phyloP scores from a whole-genome alignment of 2,329 filamentous ascomycete genomes.

The Cytospora schulzeri region DNA sequence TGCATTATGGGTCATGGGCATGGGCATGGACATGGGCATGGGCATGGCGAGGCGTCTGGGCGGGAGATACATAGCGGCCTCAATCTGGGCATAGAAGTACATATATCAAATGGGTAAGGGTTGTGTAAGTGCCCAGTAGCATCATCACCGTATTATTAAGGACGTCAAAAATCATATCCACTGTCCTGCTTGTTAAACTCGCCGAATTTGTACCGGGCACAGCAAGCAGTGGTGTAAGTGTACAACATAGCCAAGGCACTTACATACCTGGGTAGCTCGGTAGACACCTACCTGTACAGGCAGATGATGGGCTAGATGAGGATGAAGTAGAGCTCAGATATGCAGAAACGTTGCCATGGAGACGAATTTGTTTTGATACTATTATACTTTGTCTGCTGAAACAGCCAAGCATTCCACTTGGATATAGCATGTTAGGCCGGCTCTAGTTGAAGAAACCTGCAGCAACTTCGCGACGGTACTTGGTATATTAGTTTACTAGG shows the following conservation, averaged over 20 bases:
- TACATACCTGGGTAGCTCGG: no score
- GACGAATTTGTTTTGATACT: slow-evolving; percentile 19
- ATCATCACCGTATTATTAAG: background rate
- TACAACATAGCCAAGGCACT: no score
- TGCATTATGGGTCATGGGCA: background rate
- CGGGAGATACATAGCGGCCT: background rate
- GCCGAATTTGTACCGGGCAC: no score
- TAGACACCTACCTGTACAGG: no score
- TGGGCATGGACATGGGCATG: background rate
- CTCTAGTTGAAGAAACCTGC: background rate
- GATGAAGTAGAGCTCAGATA: background rate
- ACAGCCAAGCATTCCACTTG: slow-evolving; percentile 12
- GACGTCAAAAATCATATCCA: background rate
- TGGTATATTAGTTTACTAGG: no score
- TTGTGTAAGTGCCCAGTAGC: background rate
- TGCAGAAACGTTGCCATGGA: slow-evolving; percentile 3
- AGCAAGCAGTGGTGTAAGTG: no score
- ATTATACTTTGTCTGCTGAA: slow-evolving; percentile 15
- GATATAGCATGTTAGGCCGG: slow-evolving; percentile 6
- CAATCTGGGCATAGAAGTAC: background rate
- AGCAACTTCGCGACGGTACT: no score
- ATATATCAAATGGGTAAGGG: background rate
- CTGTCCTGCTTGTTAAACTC: no score
- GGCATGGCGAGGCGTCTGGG: background rate
- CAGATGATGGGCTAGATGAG: no score